Evolutionary conservation across 202 grass and related monocot genomes (phyloP), one percentile per base, ranked within the genome.

Genomic region (Hordeum pubiflorum): DNA sequence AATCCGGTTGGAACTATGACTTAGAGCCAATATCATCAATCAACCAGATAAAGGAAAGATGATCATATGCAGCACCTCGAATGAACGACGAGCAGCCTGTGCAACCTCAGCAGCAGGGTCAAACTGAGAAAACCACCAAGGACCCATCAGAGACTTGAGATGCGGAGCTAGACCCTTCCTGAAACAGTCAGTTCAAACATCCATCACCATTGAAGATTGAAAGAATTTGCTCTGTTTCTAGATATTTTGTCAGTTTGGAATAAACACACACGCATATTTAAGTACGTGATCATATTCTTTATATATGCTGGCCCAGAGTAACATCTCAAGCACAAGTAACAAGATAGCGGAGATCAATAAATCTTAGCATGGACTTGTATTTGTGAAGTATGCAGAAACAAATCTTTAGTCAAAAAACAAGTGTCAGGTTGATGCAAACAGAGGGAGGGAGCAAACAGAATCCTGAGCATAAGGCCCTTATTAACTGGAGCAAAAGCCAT

Each of bases 81-180:
- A 97, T 57, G 92, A 97, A 39, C 57, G 81, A 12, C 90, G 92
- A 58, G 86, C 94, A 86, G 92, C 89, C 86, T 92, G 92, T 79
- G 94, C 93, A 83, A 97, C 92, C 81, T 97, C 94, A 65, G 88
- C 52, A 84, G 82, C 83, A 76, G 94, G 92, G 78, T 97, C 94
- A 86, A 97, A 97, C 80, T 97, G 92, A 87, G 94, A 97, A 89
- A 88, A 93, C 94, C 94, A 97, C 94, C 94, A 97, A 61, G 94
- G 90, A 37, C 94, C 94, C 92, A 97, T 94, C 69, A 97, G 86
- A 81, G 88, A 89, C 87, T 97, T 97, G 40, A 97, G 76, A 80
- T 97, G 90, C 37, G 92, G 91, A 72, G 94, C 92, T 77, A 97
- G 89, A 50, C 92, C 94, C 76, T 86, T 94, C 94, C 94, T 97